Evolutionary conservation across 1,139 yeast genomes (phyloP), one percentile per base, ranked within the genome.

Genomic region (Eremothecium cymbalariae): DNA sequence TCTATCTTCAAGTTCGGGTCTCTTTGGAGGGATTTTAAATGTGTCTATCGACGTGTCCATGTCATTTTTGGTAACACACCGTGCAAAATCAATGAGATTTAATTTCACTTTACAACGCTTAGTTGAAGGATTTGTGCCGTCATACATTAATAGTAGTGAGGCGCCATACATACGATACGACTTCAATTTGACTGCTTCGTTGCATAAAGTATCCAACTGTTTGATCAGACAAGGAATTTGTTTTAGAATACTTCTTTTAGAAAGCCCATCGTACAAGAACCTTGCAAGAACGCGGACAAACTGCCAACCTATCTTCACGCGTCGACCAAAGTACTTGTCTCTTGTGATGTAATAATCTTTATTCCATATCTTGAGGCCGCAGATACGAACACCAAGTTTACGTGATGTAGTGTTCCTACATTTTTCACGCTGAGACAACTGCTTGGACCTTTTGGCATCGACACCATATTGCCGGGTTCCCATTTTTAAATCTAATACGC

Each of bases 401-500:
- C 86, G 67, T 6, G 94, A 79, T 0, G 98, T 88, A 0, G 97
- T 90, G 37, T 67, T 62, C 5, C 70, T 63, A 59, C 98, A 93
- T 58, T 93, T 93, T 40, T 68, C 68, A 25, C 86, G 64, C 59
- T 93, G 98, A 0, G 95, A 83, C 36, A 62, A 57, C 53, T 79
- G 84, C 59, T 93, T 93, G 36, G 74, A 65, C 9, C 62, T 59
- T 7, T 69, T 68, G 0, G 97, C 97, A 47, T 85, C 95, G 11
- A 88, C 80, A n/a, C 99, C 98, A 50, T 90, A 90, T 59, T 93
- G 99, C 36, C 99, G 69, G 0, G 99, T 88, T 1, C 99, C 99
- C 97, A 93, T 90, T 56, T 93, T 93, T 46, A 93, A 67, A 59
- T 93, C 99, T 40, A 93, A 64, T 1, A 90, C 97, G 55, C 96